Percentiles rank a stretch among this genome's conserved stretches.
These are phyloP conservation scores for Glebionis coronaria DNA, from an alignment of 129 eudicot species.

Conservation along the genomic window DNA sequence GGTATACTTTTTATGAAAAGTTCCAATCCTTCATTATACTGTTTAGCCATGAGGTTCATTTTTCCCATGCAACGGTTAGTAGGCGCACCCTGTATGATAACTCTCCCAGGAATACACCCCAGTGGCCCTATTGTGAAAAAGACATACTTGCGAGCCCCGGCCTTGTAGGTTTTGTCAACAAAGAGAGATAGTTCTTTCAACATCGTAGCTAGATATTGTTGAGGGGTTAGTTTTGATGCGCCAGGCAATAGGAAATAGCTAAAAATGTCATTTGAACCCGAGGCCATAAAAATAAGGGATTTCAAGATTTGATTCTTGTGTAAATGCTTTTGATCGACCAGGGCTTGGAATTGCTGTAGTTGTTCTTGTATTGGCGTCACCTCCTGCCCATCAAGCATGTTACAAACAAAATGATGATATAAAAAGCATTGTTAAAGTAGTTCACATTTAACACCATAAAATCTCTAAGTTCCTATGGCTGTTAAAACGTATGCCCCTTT, in stretches of 20 bases:
- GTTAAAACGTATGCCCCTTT: too few species aligned
- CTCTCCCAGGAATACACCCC: slow-evolving; percentile 79
- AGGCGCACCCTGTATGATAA: slow-evolving; percentile 45
- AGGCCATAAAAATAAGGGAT: slow-evolving; percentile 52
- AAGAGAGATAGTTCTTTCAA: slow-evolving; percentile 36
- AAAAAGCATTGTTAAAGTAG: not conserved
- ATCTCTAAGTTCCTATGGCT: too few species aligned
- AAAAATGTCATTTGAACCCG: slow-evolving; percentile 68
- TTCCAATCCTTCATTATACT: slow-evolving; percentile 51
- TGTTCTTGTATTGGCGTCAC: slow-evolving; percentile 62
- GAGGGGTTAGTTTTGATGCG: slow-evolving; percentile 30
- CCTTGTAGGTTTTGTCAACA: slow-evolving; percentile 41
- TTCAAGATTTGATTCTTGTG: slow-evolving; percentile 25
- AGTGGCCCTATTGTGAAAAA: slow-evolving; percentile 56
- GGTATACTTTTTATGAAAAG: slow-evolving; percentile 35
- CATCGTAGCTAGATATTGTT: slow-evolving; percentile 51
- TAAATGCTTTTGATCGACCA: slow-evolving; percentile 36
- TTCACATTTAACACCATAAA: too few species aligned
- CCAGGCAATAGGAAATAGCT: slow-evolving; percentile 41
- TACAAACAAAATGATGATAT: not conserved
- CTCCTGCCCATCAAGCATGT: slow-evolving; percentile 32
- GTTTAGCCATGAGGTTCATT: slow-evolving; percentile 53
- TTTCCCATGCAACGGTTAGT: slow-evolving; percentile 32
- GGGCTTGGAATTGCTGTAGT: slow-evolving; percentile 49
- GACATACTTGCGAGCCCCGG: slow-evolving; percentile 56